These are phyloP conservation scores for Penicillium verhagenii DNA, from an alignment of 495 filamentous ascomycete genomes.

Conservation along the genomic window DNA sequence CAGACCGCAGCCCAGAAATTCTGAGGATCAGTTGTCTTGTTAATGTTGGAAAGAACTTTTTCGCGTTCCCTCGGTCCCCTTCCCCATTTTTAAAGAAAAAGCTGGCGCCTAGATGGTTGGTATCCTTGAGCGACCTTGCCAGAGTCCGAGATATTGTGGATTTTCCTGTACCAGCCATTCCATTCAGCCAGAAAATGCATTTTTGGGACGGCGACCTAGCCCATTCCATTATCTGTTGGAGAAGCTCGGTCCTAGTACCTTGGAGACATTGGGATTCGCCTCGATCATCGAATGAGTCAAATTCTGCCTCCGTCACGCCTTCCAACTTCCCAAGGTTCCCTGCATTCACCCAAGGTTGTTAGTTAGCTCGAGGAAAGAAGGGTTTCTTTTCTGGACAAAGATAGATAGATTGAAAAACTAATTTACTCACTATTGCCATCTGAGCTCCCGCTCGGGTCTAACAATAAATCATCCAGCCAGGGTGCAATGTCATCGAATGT, in stretches of 20 bases:
- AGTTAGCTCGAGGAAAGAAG: too few relatives aligned
- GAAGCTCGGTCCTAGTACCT: constrained; percentile 34
- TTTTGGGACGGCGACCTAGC: constrained; percentile 6
- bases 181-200: constrained; percentile 44
- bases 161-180: constrained; percentile 46
- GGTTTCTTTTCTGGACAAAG: too few relatives aligned
- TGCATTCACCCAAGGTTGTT: too few relatives aligned
- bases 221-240: constrained; percentile 34
- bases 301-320: constrained; percentile 18
- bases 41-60: constrained; percentile 45
- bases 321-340: constrained; percentile 17
- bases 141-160: constrained; percentile 39
- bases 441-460: too few relatives aligned
- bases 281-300: constrained; percentile 24
- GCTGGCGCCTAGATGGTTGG: constrained; percentile 27
- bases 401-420: too few relatives aligned
- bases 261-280: constrained; percentile 28
- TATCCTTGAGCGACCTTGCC: constrained; percentile 12
- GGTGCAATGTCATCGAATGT: too few relatives aligned
- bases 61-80: constrained; percentile 39
- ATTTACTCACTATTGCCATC: too few relatives aligned
- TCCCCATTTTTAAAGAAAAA: too few relatives aligned
- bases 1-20: constrained; percentile 21
- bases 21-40: constrained; percentile 35
- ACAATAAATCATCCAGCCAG: too few relatives aligned